These are phyloP conservation scores for Colletotrichum filicis DNA, from an alignment of 2,329 filamentous ascomycete genomes.

Conservation along the genomic window DNA sequence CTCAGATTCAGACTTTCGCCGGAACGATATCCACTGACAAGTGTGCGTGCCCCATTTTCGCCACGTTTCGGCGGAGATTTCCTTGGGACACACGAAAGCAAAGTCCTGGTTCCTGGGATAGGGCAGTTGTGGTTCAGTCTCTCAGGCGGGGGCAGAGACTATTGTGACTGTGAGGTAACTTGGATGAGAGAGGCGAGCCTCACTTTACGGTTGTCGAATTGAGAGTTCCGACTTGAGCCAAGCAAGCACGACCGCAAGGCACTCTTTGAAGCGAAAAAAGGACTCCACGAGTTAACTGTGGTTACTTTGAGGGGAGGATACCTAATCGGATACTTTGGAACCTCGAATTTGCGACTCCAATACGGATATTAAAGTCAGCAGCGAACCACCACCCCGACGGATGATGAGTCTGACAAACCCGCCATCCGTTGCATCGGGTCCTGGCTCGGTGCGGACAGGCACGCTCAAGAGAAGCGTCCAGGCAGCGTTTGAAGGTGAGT, in stretches of 20 bases:
- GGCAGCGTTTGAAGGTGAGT: conserved; percentile 70
- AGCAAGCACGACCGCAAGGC: conserved; percentile 7
- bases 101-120: conserved; percentile 20
- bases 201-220: not conserved
- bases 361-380: conserved; percentile 20
- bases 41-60: conserved; percentile 13
- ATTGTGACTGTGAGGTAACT: no score
- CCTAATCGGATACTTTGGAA: conserved; percentile 1
- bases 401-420: conserved; percentile 67
- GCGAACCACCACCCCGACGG: conserved; percentile 5
- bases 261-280: not conserved
- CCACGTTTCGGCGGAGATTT: conserved; percentile 1
- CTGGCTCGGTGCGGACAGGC: conserved; percentile 55
- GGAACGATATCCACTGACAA: conserved; percentile 15
- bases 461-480: conserved; percentile 69
- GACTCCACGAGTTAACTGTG: not conserved
- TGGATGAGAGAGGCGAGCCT: not conserved
- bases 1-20: conserved; percentile 15
- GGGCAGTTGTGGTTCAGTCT: conserved; percentile 11
- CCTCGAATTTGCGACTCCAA: conserved; percentile 4
- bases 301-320: conserved; percentile 2
- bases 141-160: not conserved
- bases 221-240: not conserved
- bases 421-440: conserved; percentile 60
- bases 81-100: conserved; percentile 6